Evolutionary conservation across 139 green algal genomes (phyloP).

Genomic region (Diplosphaera chodatii): DNA sequence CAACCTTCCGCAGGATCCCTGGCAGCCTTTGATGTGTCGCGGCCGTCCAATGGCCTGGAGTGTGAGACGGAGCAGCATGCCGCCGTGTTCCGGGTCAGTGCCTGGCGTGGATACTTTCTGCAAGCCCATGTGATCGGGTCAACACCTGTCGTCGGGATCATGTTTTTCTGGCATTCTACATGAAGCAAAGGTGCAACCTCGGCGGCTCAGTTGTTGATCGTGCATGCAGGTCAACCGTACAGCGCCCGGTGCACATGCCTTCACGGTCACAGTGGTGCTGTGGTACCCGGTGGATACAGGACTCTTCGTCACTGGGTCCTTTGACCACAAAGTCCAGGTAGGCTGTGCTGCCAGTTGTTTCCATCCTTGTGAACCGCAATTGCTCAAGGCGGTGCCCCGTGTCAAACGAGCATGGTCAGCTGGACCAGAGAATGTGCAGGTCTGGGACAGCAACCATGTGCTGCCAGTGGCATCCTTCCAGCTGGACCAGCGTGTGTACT

Average conservation of each 20-base stretch:
- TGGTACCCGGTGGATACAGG: constrained; percentile 89
- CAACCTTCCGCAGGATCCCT: not conserved
- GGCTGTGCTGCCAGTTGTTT: no score
- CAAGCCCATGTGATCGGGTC: no score
- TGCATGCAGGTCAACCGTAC: constrained; percentile 1
- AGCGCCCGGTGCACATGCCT: constrained; percentile 26
- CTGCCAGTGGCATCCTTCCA: constrained; percentile 33
- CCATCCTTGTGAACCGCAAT: no score
- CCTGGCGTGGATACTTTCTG: no score
- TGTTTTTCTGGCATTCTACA: not conserved
- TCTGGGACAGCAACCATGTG: constrained; percentile 73
- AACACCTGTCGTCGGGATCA: no score
- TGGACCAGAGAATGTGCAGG: not conserved
- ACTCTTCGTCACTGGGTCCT: constrained; percentile 62
- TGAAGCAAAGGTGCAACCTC: not conserved
- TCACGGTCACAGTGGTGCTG: constrained; percentile 33
- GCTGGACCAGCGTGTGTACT: constrained; percentile 51
- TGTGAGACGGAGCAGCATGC: not conserved
- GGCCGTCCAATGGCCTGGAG: not conserved
- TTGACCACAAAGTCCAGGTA: constrained; percentile 57
- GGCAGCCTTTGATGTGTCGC: not conserved
- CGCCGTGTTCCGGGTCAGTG: not conserved
- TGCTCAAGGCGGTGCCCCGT: no score
- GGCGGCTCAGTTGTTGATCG: no score
- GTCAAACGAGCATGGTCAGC: no score